phyloP scores from a whole-genome alignment of 805 yeast species.

The Wickerhamomyces pijperi region DNA sequence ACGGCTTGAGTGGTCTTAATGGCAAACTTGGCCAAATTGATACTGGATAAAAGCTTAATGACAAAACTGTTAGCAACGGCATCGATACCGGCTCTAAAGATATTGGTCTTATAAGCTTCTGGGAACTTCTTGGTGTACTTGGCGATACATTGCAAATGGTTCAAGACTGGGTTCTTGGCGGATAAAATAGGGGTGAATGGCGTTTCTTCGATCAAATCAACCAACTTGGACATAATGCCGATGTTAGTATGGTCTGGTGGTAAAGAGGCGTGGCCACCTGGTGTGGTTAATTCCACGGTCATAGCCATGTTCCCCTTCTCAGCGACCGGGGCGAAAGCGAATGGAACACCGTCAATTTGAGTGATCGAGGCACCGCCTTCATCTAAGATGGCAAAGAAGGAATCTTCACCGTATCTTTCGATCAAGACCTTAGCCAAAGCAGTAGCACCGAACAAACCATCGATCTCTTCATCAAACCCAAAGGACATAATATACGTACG shows the following conservation, averaged over 20 bases:
- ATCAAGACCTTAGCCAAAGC: slow-evolving; percentile 33
- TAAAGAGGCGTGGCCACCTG: slow-evolving; percentile 74
- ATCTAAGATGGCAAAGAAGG: slow-evolving; percentile 52
- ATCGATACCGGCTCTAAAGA: slow-evolving; percentile 26
- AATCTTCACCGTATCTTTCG: slow-evolving; percentile 45
- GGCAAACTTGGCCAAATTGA: slow-evolving; percentile 6
- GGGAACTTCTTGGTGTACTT: slow-evolving; percentile 24
- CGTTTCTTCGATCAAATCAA: slow-evolving; percentile 41
- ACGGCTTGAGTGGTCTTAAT: slow-evolving; percentile 16
- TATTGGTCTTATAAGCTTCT: slow-evolving; percentile 16
- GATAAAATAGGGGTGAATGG: slow-evolving; percentile 36
- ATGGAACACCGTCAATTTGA: slow-evolving; percentile 26
- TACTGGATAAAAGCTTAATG: slow-evolving; percentile 12
- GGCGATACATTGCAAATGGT: slow-evolving; percentile 48
- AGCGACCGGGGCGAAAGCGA: slow-evolving; percentile 36
- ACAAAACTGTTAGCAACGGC: slow-evolving; percentile 26
- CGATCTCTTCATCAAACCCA: slow-evolving; percentile 70
- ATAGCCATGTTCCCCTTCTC: slow-evolving; percentile 29
- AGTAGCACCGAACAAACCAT: slow-evolving; percentile 52
- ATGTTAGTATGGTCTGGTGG: slow-evolving; percentile 78
- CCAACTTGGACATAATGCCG: slow-evolving; percentile 56
- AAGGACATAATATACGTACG: slow-evolving; percentile 52
- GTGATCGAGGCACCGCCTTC: slow-evolving; percentile 35
- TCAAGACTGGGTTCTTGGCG: slow-evolving; percentile 47
- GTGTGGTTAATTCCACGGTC: slow-evolving; percentile 29